These are phyloP conservation scores for Ulota crispa DNA, from an alignment of 225 moss, liverwort and hornwort species.

Conservation along the genomic window DNA sequence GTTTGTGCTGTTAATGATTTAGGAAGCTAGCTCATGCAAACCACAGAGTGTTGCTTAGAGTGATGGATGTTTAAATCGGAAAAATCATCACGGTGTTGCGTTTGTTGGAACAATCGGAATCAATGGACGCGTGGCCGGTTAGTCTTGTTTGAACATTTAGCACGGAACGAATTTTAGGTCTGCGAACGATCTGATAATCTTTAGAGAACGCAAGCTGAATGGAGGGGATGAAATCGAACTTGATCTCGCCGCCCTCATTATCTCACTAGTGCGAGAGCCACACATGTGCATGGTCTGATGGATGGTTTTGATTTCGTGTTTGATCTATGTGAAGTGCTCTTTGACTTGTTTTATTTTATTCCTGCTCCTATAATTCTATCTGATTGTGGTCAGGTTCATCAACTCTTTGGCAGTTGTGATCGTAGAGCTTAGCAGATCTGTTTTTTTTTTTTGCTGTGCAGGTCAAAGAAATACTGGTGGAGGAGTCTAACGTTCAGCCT, in stretches of 20 bases:
- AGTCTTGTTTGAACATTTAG: neutral
- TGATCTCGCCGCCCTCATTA: neutral
- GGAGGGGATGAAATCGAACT: neutral
- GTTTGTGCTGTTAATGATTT: neutral
- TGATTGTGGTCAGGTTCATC: neutral
- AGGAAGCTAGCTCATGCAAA: conserved; percentile 18
- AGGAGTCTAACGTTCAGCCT: conserved; percentile 99
- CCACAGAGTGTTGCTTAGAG: neutral
- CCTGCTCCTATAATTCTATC: neutral
- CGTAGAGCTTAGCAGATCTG: conserved; percentile 17
- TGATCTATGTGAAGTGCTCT: neutral
- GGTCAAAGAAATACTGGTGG: conserved; percentile 99
- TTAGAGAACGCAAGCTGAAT: no score
- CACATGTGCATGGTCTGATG: neutral
- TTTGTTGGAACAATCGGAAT: neutral
- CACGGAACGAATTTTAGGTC: conserved; percentile 20
- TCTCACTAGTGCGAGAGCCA: neutral
- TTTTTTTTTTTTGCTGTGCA: conserved; percentile 25
- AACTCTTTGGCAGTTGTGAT: conserved; percentile 4
- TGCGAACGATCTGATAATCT: conserved; percentile 1
- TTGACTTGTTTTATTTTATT: neutral
- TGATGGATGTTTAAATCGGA: neutral
- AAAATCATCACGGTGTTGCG: neutral
- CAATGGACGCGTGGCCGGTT: neutral
- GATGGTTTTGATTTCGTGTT: neutral